A percentile compares a stretch with the other conserved stretches of the same genome.
phyloP scores from a whole-genome alignment of 768 basidiomycete species.

The Pilatotrama ljubarskyi region DNA sequence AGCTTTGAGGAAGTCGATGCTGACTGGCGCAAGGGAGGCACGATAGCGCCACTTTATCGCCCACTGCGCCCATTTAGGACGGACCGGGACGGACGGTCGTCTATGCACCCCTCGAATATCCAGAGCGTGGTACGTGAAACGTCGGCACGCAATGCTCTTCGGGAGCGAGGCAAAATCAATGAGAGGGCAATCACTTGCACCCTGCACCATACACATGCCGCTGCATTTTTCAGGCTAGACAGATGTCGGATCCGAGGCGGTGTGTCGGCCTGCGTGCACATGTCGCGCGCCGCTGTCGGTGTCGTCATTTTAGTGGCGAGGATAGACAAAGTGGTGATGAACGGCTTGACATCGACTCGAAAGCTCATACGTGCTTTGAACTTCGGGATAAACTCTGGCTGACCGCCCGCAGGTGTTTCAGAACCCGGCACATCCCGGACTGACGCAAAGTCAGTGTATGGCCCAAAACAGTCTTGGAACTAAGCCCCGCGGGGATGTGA shows the following conservation, averaged over 20 bases:
- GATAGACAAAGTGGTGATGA: neutral
- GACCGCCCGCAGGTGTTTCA: too few species aligned
- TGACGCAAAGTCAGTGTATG: too few species aligned
- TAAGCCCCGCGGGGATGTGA: too few species aligned
- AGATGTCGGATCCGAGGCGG: constrained; percentile 3
- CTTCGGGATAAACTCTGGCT: too few species aligned
- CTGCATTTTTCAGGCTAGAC: neutral
- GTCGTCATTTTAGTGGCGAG: neutral
- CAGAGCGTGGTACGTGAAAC: neutral
- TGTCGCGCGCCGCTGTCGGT: neutral
- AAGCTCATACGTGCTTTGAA: neutral
- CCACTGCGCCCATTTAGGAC: too few species aligned
- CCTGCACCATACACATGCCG: neutral
- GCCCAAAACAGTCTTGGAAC: too few species aligned
- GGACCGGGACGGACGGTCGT: too few species aligned
- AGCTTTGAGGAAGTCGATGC: constrained; percentile 5
- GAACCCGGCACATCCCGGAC: too few species aligned
- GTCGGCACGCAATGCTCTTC: neutral
- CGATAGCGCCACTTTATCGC: neutral
- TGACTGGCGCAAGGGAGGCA: neutral
- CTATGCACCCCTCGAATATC: neutral
- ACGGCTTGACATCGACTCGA: neutral
- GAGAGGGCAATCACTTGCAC: too few species aligned
- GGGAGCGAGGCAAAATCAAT: too few species aligned
- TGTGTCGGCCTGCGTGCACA: neutral